Conservation (phyloP, 2,329 filamentous ascomycete genomes). For the Drechslerella dactyloides region DNA sequence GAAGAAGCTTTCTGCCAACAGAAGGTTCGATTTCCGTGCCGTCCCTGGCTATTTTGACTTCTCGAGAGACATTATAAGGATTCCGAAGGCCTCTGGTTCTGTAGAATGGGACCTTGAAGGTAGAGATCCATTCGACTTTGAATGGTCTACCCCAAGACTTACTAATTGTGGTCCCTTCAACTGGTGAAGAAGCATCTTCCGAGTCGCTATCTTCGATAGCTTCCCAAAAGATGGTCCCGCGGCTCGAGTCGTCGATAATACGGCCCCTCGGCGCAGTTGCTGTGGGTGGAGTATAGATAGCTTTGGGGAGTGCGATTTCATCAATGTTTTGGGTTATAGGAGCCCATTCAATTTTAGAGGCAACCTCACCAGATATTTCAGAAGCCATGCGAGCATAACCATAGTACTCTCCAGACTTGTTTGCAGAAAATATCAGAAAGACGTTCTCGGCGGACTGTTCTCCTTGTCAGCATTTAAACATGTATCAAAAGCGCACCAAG, state of each 20-base stretch:
- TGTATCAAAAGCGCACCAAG: constrained; percentile 42
- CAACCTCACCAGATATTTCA: constrained; percentile 77
- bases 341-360: constrained; percentile 72
- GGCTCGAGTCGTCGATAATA: constrained; percentile 88
- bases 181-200: constrained; percentile 61
- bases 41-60: constrained; percentile 94
- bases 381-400: constrained; percentile 92
- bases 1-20: constrained; percentile 76
- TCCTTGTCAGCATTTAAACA: constrained; percentile 26
- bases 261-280: constrained; percentile 78
- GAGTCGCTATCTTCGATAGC: constrained; percentile 66
- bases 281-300: constrained; percentile 79
- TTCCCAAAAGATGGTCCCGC: constrained; percentile 98
- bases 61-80: constrained; percentile 91
- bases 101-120: constrained; percentile 82
- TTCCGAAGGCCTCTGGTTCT: constrained; percentile 85
- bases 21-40: constrained; percentile 89
- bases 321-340: constrained; percentile 68
- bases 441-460: constrained; percentile 77
- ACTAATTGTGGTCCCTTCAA: constrained; percentile 56
- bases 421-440: constrained; percentile 92
- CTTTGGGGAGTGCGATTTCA: constrained; percentile 72
- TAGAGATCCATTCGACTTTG: constrained; percentile 87
- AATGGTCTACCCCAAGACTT: constrained; percentile 91
- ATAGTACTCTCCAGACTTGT: constrained; percentile 97